Base-by-base conservation (phyloP, 305 asterid species). In the Plantago lanceolata region DNA sequence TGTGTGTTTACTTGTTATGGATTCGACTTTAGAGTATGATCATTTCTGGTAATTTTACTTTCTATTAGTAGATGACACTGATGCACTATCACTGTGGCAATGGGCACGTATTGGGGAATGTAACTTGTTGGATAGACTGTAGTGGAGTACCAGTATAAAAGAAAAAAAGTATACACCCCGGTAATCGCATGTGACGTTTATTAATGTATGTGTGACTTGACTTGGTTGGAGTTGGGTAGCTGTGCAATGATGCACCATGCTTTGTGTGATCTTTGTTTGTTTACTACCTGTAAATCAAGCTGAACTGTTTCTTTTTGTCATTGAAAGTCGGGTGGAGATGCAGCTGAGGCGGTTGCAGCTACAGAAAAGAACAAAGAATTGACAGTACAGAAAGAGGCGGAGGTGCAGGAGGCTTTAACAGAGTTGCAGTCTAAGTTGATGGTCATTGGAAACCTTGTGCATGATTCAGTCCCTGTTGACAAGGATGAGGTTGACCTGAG, bases 361-460 rank as follows among this genome's bases (percentile, higher is more conserved):
- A 86, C 90, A 1, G 88, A 84, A 19, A 88, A 91, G 48, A 86
- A 91, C 77, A 80, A 79, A 68, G 75, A 78, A 58, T 75, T 69
- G 63, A 86, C 76, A 47, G 78, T 75, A 57, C 69, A 70, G 66
- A 87, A 93, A 66, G 93, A 79, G 62, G 78, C 70, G 45, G 95
- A 89, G 75, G 98, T 89, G 67, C 86, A 84, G 80, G 95, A 81
- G 70, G 90, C 95, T 64, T 80, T 79, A 35, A 71, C 76, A 4
- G 84, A 85, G 52, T 43, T 89, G 63, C 83, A 89, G 73, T 73
- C 85, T 43, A 85, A 71, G 76, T 61, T 88, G 70, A 78, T 71
- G 48, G 33, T 37, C 45, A 86, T 93, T 75, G 97, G 99, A 66
- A 93, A 89, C 63, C 86, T 89, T 53, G 99, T 93, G 55, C 99